Conservation (phyloP, 164 flowering plant genomes). For the Umbilicus rupestris region DNA sequence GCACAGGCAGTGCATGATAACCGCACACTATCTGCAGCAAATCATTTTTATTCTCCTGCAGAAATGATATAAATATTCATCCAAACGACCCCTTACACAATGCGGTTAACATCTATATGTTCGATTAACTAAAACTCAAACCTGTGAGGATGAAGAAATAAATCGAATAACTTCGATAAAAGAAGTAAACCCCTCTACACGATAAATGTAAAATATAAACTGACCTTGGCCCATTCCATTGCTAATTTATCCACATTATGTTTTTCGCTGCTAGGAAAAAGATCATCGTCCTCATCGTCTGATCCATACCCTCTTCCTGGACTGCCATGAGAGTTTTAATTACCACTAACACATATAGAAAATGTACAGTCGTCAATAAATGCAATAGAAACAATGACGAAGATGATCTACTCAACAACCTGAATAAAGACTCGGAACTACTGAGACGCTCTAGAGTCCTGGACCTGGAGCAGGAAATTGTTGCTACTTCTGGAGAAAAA, state of each 20-base stretch:
- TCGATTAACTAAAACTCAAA: not conserved
- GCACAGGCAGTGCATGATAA: constrained; percentile 60
- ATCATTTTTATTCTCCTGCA: constrained; percentile 69
- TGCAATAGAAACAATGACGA: not conserved
- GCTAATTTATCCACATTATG: constrained; percentile 37
- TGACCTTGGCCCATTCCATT: constrained; percentile 83
- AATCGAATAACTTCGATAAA: not conserved
- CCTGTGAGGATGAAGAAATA: not conserved
- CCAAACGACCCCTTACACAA: not conserved
- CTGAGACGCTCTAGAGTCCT: constrained; percentile 34
- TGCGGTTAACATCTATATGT: not conserved
- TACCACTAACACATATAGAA: not conserved
- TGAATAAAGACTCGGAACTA: constrained; percentile 63
- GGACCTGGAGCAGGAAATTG: constrained; percentile 18
- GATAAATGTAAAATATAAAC: too few relatives aligned
- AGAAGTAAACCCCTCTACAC: too few relatives aligned
- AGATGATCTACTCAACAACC: constrained; percentile 29
- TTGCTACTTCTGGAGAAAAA: constrained; percentile 38
- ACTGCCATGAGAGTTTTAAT: constrained; percentile 50
- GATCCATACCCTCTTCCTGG: constrained; percentile 66
- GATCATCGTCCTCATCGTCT: constrained; percentile 65
- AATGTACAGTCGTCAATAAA: not conserved
- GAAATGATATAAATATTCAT: constrained; percentile 8
- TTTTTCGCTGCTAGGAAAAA: constrained; percentile 22
- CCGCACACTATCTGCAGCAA: constrained; percentile 74